Evolutionary conservation across 1,139 yeast species (phyloP), one percentile per base, ranked within the genome.

Genomic region (Suhomyces anneliseae): DNA sequence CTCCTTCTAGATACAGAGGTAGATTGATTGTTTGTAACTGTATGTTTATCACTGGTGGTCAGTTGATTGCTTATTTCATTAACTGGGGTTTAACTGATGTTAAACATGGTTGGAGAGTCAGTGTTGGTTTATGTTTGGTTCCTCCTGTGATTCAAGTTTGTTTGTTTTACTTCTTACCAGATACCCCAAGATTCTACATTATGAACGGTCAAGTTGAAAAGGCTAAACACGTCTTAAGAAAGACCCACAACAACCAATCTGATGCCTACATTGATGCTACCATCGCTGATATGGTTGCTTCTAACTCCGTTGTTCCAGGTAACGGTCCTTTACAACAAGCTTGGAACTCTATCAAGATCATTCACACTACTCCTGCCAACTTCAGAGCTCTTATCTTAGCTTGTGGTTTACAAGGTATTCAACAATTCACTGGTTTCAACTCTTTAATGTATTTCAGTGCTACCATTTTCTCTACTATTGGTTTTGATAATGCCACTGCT

Each of bases 381-480:
- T 81, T 89, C 53, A 81, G 98, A 59, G 97, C 97, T 8, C 77
- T 92, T 53, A 73, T 90, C 39, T 83, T 92, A 58, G 95, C 93
- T 6, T 90, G 97, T 72, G 96, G 95, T 31, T 72, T 90, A 56
- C 98, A 92, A 70, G 97, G 95, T 52, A 87, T 92, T 62, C 97
- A 92, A 70, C 97, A 92, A 68, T 90, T 90, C 59, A 87, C 96
- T 19, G 97, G 97, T 55, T 92, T 90, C 80, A 92, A 92, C 71
- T 88, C 97, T 4, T 78, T 92, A 59, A 88, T 92, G 95, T 92
- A 92, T 70, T 92, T 90, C 69, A 85, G 95, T 48, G 84, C 95
- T 36, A 90, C 97, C 1, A 85, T 92, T 55, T 92, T 92, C 65
- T 85, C 88, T 65, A 83, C 92, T 38, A 88, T 90, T 47, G 98